Evolutionary conservation across 2,329 filamentous ascomycete species (phyloP).

Genomic region (Cladobotryum protrusum): DNA sequence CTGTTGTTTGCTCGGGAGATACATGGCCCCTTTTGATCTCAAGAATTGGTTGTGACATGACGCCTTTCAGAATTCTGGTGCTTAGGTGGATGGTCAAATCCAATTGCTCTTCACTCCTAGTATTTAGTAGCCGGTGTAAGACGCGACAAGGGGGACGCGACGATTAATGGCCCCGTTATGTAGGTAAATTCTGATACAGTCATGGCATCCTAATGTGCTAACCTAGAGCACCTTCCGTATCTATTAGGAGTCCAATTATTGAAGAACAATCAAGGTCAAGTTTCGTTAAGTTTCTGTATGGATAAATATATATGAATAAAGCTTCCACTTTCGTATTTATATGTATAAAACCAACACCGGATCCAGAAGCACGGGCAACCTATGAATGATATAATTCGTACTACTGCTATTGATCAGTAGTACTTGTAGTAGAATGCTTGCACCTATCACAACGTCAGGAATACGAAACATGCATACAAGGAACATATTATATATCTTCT

Average conservation of each 20-base stretch:
- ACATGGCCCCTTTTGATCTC: conserved; percentile 25
- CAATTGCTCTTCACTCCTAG: no score
- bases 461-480: no score
- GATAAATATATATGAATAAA: no score
- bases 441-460: no score
- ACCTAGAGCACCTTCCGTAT: background rate
- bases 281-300: no score
- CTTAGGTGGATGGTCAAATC: no score
- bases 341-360: no score
- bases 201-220: background rate
- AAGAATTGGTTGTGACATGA: conserved; percentile 40
- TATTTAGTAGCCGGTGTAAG: background rate
- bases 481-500: background rate
- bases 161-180: background rate
- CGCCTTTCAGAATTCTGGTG: background rate
- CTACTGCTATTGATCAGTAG: no score
- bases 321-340: no score
- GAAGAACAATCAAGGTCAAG: conserved; percentile 36
- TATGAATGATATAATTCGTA: no score
- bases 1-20: conserved; percentile 36
- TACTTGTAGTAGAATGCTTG: no score
- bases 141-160: background rate
- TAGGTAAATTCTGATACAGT: background rate
- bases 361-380: no score
- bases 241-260: background rate